Evolutionary conservation across 169 alveolate species (phyloP), one percentile per base, ranked within the genome.

Genomic region (Eimeria necatrix): DNA sequence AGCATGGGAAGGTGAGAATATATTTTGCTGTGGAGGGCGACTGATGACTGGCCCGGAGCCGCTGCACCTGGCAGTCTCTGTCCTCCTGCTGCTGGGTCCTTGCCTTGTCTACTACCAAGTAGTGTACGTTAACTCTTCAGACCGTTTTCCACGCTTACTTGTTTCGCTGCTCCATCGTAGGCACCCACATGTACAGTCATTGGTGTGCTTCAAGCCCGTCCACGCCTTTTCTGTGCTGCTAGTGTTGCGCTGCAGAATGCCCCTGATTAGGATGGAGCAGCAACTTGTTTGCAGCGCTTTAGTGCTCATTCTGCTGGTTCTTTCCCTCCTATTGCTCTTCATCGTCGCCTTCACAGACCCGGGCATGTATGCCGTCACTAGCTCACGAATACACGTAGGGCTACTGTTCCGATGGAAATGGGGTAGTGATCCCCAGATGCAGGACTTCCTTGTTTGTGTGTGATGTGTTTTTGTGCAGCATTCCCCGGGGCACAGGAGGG

Each of bases 11-110:
- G 84, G 93, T 10, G 71, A 48, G 84, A 86, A 64, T 48, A 86
- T 60, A 46, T 64, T 60, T 68, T 86, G 93, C 84, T 86, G 80
- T 49, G 83, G 84, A 14, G 93, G 93, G 84, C 59, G 93, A 9
- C 93, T 86, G 64, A 16, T 86, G 83, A 61, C 83, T 48, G 93
- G 93, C 12, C 93, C 93, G n/a, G 93, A 86, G 93, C 93, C 93
- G 24, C 52, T 86, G 48, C 68, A 61, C 84, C 93, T 86, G 51
- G 93, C 84, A 16, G 18, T 48, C 61, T 61, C 93, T 18, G 68
- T 86, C 20, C 52, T 86, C 48, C 24, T 86, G 84, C 93, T 86
- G 51, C 52, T 86, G 76, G 91, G 91, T 51, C 91, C 91, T 24
- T 83, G 91, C 91, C 32, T 83, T 52, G 46, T 83, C 59, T 83